Conservation (phyloP, 2,329 filamentous ascomycete species). For the Cercospora nicotianae region DNA sequence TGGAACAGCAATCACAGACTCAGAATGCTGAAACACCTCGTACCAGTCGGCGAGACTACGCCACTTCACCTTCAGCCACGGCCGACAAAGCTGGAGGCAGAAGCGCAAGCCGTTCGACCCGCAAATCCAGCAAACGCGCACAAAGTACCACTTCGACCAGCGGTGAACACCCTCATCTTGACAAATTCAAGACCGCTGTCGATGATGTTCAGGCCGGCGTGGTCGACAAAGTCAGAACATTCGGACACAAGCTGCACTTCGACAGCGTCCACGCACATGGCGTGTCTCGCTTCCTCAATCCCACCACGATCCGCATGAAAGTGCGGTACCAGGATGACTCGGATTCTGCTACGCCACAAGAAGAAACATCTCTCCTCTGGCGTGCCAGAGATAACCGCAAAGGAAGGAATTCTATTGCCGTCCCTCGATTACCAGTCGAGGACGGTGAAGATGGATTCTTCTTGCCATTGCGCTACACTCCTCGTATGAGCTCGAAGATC, state of each 20-base stretch:
- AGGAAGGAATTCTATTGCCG: conserved; percentile 29
- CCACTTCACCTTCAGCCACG: not conserved
- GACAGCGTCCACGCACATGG: conserved; percentile 22
- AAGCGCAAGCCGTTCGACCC: conserved; percentile 3
- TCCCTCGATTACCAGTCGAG: conserved; percentile 16
- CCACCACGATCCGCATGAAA: conserved; percentile 25
- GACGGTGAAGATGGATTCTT: conserved; percentile 11
- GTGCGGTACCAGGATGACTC: conserved; percentile 17
- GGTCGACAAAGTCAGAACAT: conserved; percentile 19
- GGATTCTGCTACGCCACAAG: conserved; percentile 6
- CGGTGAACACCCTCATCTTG: conserved; percentile 10
- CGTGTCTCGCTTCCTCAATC: conserved; percentile 21
- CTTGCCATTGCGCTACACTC: conserved; percentile 22
- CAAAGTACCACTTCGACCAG: not conserved
- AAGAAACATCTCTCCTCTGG: conserved; percentile 27
- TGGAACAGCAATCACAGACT: not conserved
- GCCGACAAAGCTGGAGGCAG: not conserved
- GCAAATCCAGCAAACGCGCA: conserved; percentile 2
- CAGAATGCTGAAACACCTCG: not conserved
- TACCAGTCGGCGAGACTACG: not conserved
- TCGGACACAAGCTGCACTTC: conserved; percentile 17
- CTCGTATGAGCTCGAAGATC: conserved; percentile 16
- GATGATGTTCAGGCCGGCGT: conserved; percentile 21
- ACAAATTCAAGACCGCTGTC: conserved; percentile 20
- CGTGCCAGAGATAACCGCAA: conserved; percentile 32